A percentile compares a stretch with the other conserved stretches of the same genome.
Conservation (phyloP, 2,329 filamentous ascomycete genomes). For the Fusarium nodosum region DNA sequence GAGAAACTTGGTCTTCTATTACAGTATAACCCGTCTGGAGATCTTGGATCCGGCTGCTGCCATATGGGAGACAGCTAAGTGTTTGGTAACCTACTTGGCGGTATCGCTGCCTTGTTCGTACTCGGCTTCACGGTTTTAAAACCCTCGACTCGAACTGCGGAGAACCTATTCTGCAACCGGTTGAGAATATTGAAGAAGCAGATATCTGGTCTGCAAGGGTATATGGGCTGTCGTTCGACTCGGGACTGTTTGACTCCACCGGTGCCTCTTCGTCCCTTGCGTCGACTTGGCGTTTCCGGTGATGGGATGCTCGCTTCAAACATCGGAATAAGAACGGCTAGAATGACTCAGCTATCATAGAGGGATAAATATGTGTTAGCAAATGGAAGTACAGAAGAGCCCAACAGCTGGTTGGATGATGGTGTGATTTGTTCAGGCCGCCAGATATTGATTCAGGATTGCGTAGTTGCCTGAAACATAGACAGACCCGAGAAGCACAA, state of each 20-base stretch:
- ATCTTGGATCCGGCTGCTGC: fast-evolving
- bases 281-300: neutral
- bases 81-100: neutral
- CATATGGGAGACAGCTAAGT: neutral
- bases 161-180: too few relatives aligned
- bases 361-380: neutral
- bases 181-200: too few relatives aligned
- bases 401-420: neutral
- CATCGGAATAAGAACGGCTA: neutral
- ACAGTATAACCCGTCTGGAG: neutral
- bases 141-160: too few relatives aligned
- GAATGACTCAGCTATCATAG: neutral
- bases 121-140: neutral
- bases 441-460: neutral
- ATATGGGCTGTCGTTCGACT: neutral
- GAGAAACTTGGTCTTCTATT: neutral
- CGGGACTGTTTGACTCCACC: neutral
- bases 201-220: too few relatives aligned
- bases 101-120: neutral
- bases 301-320: neutral
- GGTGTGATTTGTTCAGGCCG: neutral
- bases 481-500: neutral
- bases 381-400: neutral
- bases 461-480: neutral
- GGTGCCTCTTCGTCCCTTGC: neutral